phyloP scores from a whole-genome alignment of 2,329 filamentous ascomycete genomes.

The Fusarium agapanthi region DNA sequence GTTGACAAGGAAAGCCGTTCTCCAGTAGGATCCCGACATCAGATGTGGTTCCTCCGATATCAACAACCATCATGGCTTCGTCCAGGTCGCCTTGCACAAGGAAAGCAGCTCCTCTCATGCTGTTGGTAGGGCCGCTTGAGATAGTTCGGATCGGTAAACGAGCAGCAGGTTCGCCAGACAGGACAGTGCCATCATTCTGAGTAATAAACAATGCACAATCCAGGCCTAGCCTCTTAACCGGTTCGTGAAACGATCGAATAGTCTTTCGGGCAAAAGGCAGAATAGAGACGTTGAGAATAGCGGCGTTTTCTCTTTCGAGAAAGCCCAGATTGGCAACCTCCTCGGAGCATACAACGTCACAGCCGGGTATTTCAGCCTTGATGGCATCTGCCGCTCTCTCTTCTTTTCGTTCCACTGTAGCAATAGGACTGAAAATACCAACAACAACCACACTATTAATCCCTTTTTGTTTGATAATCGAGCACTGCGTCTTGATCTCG shows the following conservation, averaged over 20 bases:
- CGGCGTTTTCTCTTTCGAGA: constrained; percentile 71
- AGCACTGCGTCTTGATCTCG: constrained; percentile 52
- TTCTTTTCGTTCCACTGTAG: constrained; percentile 58
- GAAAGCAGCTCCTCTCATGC: constrained; percentile 70
- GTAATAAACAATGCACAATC: constrained; percentile 67
- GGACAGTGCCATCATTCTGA: constrained; percentile 70
- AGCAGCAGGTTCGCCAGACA: constrained; percentile 62
- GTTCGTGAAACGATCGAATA: constrained; percentile 63
- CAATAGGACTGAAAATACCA: constrained; percentile 63
- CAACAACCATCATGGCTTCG: constrained; percentile 65
- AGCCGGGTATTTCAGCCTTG: constrained; percentile 49
- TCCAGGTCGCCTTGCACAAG: constrained; percentile 53
- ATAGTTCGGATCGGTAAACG: constrained; percentile 69
- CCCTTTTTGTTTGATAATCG: constrained; percentile 50
- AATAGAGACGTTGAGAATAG: constrained; percentile 71
- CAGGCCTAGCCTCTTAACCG: constrained; percentile 59
- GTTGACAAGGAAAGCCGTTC: constrained; percentile 70
- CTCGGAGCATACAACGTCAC: constrained; percentile 59
- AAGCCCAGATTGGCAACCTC: constrained; percentile 64
- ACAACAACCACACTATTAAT: constrained; percentile 59
- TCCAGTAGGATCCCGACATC: constrained; percentile 69
- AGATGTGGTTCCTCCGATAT: constrained; percentile 73
- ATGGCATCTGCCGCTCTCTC: constrained; percentile 57
- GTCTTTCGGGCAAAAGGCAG: constrained; percentile 65
- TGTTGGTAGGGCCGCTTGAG: constrained; percentile 70